Evolutionary conservation across 2,329 filamentous ascomycete genomes (phyloP).

Genomic region (Trichophyton verrucosum): DNA sequence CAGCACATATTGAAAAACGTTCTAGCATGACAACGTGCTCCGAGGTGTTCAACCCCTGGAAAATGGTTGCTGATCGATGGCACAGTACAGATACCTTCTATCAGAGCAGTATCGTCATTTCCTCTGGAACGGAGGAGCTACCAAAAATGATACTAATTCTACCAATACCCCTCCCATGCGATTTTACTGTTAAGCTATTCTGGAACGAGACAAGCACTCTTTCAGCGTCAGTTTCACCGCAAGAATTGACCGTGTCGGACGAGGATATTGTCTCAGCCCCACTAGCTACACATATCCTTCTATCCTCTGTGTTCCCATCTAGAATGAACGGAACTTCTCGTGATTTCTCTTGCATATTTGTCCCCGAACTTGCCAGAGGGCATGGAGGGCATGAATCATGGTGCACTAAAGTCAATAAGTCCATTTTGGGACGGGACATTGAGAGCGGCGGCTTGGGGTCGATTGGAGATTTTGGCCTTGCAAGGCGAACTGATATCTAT

Average conservation of each 20-base stretch:
- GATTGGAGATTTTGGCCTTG: conserved; percentile 14
- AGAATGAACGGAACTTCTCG: conserved; percentile 11
- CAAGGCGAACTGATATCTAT: conserved; percentile 11
- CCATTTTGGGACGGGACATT: conserved; percentile 6
- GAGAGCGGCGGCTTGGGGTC: background rate
- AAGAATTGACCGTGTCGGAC: conserved; percentile 2
- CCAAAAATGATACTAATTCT: conserved; percentile 16
- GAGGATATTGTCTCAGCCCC: conserved; percentile 9
- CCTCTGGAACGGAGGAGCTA: conserved; percentile 6
- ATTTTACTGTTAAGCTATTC: conserved; percentile 19
- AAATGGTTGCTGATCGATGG: conserved; percentile 23
- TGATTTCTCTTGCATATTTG: conserved; percentile 18
- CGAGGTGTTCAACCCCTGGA: conserved; percentile 29
- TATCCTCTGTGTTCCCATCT: conserved; percentile 16
- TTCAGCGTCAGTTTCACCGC: conserved; percentile 13
- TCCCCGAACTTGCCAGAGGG: conserved; percentile 11
- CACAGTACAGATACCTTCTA: conserved; percentile 11
- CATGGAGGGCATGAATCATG: conserved; percentile 11
- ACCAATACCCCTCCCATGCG: conserved; percentile 16
- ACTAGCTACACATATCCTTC: conserved; percentile 13
- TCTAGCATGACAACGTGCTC: conserved; percentile 21
- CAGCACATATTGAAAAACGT: conserved; percentile 22
- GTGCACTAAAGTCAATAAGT: conserved; percentile 14
- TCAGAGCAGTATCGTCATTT: conserved; percentile 16
- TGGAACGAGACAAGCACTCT: conserved; percentile 20